Evolutionary conservation across 192 early-diverging fungal genomes (phyloP).

Genomic region (Gryganskiella cystojenkinii): DNA sequence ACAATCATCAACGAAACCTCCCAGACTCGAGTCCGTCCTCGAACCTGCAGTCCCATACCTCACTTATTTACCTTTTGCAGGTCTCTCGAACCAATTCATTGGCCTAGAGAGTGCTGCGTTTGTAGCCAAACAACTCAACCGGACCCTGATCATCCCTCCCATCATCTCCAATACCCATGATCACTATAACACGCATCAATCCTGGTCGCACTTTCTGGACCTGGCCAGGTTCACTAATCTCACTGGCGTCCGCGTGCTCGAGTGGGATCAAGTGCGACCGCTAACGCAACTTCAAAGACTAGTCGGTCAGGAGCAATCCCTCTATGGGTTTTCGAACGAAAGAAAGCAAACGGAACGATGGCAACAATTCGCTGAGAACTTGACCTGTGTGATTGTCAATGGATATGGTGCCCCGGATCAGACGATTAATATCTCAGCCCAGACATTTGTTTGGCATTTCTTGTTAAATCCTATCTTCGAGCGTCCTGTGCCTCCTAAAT

Average conservation of each 20-base stretch:
- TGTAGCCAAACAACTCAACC: conserved; percentile 27
- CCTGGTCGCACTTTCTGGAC: conserved; percentile 37
- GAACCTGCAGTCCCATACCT: conserved; percentile 29
- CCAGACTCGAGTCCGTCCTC: background rate
- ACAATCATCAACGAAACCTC: no score
- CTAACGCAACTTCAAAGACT: conserved; percentile 14
- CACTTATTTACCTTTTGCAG: conserved; percentile 37
- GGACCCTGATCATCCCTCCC: conserved; percentile 37
- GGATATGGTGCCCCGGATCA: conserved; percentile 11
- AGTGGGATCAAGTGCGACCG: conserved; percentile 35
- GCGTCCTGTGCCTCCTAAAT: background rate
- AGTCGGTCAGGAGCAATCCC: conserved; percentile 21
- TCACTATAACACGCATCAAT: conserved; percentile 40
- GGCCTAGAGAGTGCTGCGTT: conserved; percentile 15
- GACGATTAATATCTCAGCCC: conserved; percentile 10
- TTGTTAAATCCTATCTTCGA: conserved; percentile 10
- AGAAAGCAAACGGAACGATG: conserved; percentile 6
- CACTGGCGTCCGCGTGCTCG: conserved; percentile 29
- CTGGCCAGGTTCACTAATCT: conserved; percentile 20
- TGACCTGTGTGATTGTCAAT: conserved; percentile 25
- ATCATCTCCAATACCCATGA: conserved; percentile 44
- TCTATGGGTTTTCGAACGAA: background rate
- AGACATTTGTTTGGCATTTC: conserved; percentile 31
- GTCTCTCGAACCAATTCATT: conserved; percentile 50
- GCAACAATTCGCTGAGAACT: conserved; percentile 15